Evolutionary conservation across 305 asterid genomes (phyloP).

Genomic region (Fraxinus platypoda): DNA sequence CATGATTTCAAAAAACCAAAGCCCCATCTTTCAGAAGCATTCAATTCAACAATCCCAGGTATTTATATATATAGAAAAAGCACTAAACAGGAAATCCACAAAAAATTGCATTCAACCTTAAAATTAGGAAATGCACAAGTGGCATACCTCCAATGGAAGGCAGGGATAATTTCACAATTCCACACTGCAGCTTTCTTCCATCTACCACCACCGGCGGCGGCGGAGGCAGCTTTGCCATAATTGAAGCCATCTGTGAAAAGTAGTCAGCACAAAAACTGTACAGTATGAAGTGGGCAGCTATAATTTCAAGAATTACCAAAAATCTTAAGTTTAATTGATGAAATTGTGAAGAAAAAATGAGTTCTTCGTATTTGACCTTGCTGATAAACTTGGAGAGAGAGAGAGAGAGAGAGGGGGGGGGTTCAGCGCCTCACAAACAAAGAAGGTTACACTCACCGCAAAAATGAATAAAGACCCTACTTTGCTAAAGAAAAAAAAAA

Average conservation of each 20-base stretch:
- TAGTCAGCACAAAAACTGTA: not conserved
- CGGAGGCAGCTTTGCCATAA: not conserved
- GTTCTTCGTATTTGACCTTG: not conserved
- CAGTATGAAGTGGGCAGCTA: not conserved
- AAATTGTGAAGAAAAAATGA: not conserved
- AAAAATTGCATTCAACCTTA: not conserved
- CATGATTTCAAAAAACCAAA: not conserved
- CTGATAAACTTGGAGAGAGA: not conserved
- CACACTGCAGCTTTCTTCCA: not conserved
- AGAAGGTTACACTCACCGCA: not conserved
- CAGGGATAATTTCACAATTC: not conserved
- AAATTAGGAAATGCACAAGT: not conserved
- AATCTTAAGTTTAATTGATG: not conserved
- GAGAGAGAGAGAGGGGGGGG: not conserved
- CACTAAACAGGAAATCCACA: not conserved
- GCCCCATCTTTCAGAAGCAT: not conserved
- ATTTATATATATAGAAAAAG: not conserved
- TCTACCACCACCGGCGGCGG: not conserved
- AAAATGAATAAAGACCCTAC: too few relatives aligned
- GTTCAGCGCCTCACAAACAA: not conserved
- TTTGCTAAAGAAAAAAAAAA: too few relatives aligned
- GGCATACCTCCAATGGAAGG: not conserved
- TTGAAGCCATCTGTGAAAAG: not conserved
- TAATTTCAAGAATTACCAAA: not conserved
- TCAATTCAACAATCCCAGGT: not conserved